phyloP scores from a whole-genome alignment of 2,329 filamentous ascomycete species.

The Arthroderma sp. region DNA sequence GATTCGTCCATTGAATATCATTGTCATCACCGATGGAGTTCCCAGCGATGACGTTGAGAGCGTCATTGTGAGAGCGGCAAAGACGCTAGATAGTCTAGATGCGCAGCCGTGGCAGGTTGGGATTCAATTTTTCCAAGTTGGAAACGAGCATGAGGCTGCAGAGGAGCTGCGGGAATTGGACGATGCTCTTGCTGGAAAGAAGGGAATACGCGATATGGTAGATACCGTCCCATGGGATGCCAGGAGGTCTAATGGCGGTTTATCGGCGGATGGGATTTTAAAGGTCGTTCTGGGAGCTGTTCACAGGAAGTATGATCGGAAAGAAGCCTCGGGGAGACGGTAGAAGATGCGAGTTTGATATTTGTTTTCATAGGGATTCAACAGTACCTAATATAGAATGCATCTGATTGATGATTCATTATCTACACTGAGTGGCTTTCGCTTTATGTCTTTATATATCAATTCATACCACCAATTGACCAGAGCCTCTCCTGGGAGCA shows the following conservation, averaged over 20 bases:
- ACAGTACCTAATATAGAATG: too few species aligned
- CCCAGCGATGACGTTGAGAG: conserved; percentile 67
- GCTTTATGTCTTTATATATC: too few species aligned
- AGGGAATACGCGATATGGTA: conserved; percentile 68
- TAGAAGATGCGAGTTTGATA: not conserved
- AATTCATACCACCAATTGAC: too few species aligned
- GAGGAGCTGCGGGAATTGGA: conserved; percentile 59
- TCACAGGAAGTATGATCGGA: conserved; percentile 47
- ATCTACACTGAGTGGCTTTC: too few species aligned
- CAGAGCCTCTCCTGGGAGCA: too few species aligned
- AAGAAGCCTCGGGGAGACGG: not conserved
- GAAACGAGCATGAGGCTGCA: conserved; percentile 53
- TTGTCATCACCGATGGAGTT: conserved; percentile 81
- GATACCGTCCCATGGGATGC: conserved; percentile 67
- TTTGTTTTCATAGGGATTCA: not conserved
- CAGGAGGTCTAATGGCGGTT: conserved; percentile 33
- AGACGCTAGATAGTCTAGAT: conserved; percentile 48
- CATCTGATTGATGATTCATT: too few species aligned
- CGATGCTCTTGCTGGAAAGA: conserved; percentile 50
- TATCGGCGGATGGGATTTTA: conserved; percentile 60
- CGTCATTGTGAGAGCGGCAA: conserved; percentile 53
- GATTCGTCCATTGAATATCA: conserved; percentile 74
- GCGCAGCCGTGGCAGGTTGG: conserved; percentile 74
- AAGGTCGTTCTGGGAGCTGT: conserved; percentile 75
- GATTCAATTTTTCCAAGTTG: conserved; percentile 93